Conservation (phyloP, 139 green algal species). For the Auxenochlorella pyrenoidosa region DNA sequence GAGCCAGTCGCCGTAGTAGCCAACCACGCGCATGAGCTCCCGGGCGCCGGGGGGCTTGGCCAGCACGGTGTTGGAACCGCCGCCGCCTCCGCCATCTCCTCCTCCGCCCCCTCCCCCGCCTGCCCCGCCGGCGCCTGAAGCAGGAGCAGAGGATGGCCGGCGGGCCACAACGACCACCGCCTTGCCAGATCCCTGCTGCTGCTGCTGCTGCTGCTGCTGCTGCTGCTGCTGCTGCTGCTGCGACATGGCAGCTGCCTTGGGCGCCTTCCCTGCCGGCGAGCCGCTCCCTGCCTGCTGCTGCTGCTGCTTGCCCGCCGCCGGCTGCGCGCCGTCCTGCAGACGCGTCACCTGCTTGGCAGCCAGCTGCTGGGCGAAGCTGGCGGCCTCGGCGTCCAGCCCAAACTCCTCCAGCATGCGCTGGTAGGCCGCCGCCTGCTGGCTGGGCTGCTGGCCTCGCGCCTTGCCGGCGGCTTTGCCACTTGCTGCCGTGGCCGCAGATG, state of each 20-base stretch:
- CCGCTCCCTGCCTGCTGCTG: not conserved
- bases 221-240: not conserved
- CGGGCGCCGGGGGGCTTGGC: not conserved
- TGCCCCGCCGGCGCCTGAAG: not conserved
- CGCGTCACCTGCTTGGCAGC: constrained; percentile 15
- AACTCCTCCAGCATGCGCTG: constrained; percentile 24
- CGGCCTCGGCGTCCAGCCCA: constrained; percentile 12
- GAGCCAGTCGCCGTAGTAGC: constrained; percentile 29
- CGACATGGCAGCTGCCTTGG: not conserved
- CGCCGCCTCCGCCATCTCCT: not conserved
- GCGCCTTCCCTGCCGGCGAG: not conserved
- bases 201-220: not conserved
- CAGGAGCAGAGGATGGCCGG: not conserved
- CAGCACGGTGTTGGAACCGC: not conserved
- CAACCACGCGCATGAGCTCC: constrained; percentile 21
- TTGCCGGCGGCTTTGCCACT: not conserved
- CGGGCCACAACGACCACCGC: not conserved
- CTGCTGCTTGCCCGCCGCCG: not conserved
- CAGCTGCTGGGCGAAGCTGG: constrained; percentile 21
- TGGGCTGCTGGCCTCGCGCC: not conserved
- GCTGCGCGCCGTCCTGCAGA: not conserved
- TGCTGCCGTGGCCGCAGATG: not conserved
- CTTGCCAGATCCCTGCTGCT: not conserved
- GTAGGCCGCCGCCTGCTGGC: not conserved
- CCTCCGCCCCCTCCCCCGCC: not conserved